phyloP scores from a whole-genome alignment of 1,284 basidiomycete species.

The Fomitopsis betulina region DNA sequence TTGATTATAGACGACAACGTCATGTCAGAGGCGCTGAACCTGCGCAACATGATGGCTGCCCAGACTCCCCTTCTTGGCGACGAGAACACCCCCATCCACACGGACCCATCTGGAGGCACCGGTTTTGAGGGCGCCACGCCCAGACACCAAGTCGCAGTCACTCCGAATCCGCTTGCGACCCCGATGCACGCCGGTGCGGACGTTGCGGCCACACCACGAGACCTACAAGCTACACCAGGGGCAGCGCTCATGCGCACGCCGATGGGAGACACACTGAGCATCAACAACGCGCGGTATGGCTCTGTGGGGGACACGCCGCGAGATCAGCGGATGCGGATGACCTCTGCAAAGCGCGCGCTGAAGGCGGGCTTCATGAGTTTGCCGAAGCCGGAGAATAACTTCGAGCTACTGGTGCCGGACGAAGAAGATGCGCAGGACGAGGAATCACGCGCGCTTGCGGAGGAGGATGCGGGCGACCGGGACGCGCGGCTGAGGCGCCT shows the following conservation, averaged over 20 bases:
- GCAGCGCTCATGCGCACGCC: conserved; percentile 89
- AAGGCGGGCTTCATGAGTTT: conserved; percentile 80
- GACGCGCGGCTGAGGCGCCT: conserved; percentile 73
- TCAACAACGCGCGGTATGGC: conserved; percentile 70
- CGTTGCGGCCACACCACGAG: conserved; percentile 61
- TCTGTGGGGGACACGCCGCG: conserved; percentile 67
- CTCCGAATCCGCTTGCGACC: conserved; percentile 93
- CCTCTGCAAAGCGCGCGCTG: conserved; percentile 69
- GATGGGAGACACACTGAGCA: conserved; percentile 84
- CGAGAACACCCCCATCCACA: conserved; percentile 90
- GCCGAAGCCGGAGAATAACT: conserved; percentile 96
- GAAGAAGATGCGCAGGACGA: conserved; percentile 64
- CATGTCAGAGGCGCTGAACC: conserved; percentile 90
- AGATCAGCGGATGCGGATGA: conserved; percentile 60
- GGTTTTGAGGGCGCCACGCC: conserved; percentile 93
- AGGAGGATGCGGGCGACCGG: conserved; percentile 91
- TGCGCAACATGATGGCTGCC: conserved; percentile 86
- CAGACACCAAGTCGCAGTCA: conserved; percentile 82
- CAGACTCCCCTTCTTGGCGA: conserved; percentile 97
- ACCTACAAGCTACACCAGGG: conserved; percentile 38
- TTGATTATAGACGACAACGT: conserved; percentile 78
- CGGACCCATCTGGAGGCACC: conserved; percentile 67
- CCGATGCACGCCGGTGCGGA: conserved; percentile 55
- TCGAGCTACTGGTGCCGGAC: conserved; percentile 90
- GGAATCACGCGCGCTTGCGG: conserved; percentile 38